Conservation (phyloP, 78 protist genomes). For the Dictyostelium capitatum region DNA sequence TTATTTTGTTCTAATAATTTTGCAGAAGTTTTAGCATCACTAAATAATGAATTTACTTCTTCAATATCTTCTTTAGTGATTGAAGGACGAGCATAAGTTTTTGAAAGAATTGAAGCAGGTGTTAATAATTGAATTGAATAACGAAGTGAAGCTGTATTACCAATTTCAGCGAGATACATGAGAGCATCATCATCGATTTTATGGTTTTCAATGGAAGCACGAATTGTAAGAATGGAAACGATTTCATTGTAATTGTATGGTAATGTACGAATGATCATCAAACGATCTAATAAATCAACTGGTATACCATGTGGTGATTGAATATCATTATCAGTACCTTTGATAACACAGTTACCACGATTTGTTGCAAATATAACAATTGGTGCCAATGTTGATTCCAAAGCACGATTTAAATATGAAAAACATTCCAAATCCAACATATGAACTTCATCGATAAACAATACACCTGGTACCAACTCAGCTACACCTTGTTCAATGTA, state of each 20-base stretch:
- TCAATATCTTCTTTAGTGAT: slow-evolving; percentile 89
- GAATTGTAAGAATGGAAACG: slow-evolving; percentile 90
- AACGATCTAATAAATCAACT: slow-evolving; percentile 96
- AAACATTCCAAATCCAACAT: slow-evolving; percentile 99
- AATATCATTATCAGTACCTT: slow-evolving; percentile 95
- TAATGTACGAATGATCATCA: slow-evolving; percentile 97
- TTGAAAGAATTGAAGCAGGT: slow-evolving; percentile 96
- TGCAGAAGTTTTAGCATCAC: slow-evolving; percentile 98
- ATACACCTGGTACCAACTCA: slow-evolving; percentile 99
- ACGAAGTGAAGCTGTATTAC: slow-evolving; percentile 91
- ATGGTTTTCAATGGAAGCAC: slow-evolving; percentile 95
- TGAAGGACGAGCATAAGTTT: slow-evolving; percentile 87
- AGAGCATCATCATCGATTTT: slow-evolving; percentile 91
- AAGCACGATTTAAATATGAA: slow-evolving; percentile 98
- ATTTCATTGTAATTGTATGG: slow-evolving; percentile 94
- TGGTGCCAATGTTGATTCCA: slow-evolving; percentile 99
- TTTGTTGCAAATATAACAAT: slow-evolving; percentile 99
- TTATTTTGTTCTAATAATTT: slow-evolving; percentile 85
- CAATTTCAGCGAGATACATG: slow-evolving; percentile 88
- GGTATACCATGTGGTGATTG: slow-evolving; percentile 99
- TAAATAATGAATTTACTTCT: slow-evolving; percentile 94
- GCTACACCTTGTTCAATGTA: slow-evolving; percentile 99
- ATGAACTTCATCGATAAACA: slow-evolving; percentile 99
- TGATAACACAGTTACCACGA: slow-evolving; percentile 92
- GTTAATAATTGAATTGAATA: slow-evolving; percentile 98